Percentiles rank a stretch among this genome's conserved stretches.
Evolutionary conservation across 1,139 yeast genomes (phyloP).

Genomic region (Zygosaccharomyces pseudobailii): DNA sequence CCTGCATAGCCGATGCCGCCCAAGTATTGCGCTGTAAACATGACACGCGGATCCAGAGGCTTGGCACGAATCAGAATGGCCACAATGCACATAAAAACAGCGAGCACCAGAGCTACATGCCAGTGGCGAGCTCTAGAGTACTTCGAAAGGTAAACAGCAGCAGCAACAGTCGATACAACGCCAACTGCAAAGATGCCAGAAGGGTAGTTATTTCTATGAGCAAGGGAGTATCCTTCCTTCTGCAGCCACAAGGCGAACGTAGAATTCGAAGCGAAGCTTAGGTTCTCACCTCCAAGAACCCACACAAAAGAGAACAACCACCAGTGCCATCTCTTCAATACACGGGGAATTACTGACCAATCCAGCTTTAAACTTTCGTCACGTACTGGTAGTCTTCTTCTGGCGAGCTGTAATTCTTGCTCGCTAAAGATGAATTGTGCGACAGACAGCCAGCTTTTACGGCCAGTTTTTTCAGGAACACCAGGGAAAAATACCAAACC

Average conservation of each 20-base stretch:
- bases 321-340: slow-evolving; percentile 55
- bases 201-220: slow-evolving; percentile 50
- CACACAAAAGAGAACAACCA: slow-evolving; percentile 51
- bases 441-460: slow-evolving; percentile 18
- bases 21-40: slow-evolving; percentile 52
- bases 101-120: slow-evolving; percentile 45
- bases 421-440: slow-evolving; percentile 34
- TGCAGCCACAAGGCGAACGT: slow-evolving; percentile 50
- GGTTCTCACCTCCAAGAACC: slow-evolving; percentile 58
- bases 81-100: slow-evolving; percentile 40
- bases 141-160: slow-evolving; percentile 46
- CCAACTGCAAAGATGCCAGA: slow-evolving; percentile 57
- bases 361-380: slow-evolving; percentile 40
- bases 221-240: slow-evolving; percentile 41
- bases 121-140: slow-evolving; percentile 45
- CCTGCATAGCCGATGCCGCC: slow-evolving; percentile 54
- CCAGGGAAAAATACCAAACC: slow-evolving; percentile 57
- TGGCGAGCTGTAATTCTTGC: slow-evolving; percentile 40
- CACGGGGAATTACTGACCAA: slow-evolving; percentile 44
- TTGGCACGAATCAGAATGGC: slow-evolving; percentile 41
- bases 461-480: slow-evolving; percentile 20
- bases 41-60: slow-evolving; percentile 38
- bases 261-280: slow-evolving; percentile 49
- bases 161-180: slow-evolving; percentile 42
- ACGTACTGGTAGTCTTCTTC: slow-evolving; percentile 38